Base-by-base conservation (phyloP, 2,329 filamentous ascomycete species). In the Talaromyces sp. region DNA sequence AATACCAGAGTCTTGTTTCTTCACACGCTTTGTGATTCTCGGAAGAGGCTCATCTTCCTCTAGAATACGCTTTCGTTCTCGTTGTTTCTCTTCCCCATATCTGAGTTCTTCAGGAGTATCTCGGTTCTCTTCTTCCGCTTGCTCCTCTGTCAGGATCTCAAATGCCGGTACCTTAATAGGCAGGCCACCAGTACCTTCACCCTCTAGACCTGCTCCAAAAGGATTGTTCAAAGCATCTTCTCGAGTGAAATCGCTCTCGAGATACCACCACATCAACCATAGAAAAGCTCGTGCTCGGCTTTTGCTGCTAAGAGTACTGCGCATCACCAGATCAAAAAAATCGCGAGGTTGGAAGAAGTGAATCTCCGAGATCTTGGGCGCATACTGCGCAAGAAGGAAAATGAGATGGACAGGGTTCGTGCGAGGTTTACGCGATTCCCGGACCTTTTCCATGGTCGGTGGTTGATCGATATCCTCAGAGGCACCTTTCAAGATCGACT, bases 181-280 rank as follows among this genome's bases (percentile, higher is more conserved):
- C 52, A 82, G 68, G 6, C 77, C 79, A 11, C 75, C 79, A 4
- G 76, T 73, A 10, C 75, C 78, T 61, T 82, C 78, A 33, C 78
- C 79, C 57, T 79, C 77, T 43, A 78, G 67, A 14, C 81, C 81
- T 1, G 79, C 76, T 0, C 95, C 95, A 72, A 97, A 99, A 0
- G 95, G 95, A 73, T 99, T 99, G 70, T 91, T 89, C 57, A 92
- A 85, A 52, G 92, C 94, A 64, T 91, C 92, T 72, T 97, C 91
- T 70, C 90, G 88, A 0, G 91, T 91, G 70, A 97, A 98, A 75
- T 97, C 92, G 33, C 93, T 97, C 76, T 99, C 95, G 19, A 99
- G 85, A 74, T 99, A 98, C 83, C 95, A 97, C 95, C 95, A 99
- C 88, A 99, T 96, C 68, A 99, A 83, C 95, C 95, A 99, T 22